These are phyloP conservation scores for Gymnopilus dilepis DNA, from an alignment of 768 basidiomycete species.

Conservation along the genomic window DNA sequence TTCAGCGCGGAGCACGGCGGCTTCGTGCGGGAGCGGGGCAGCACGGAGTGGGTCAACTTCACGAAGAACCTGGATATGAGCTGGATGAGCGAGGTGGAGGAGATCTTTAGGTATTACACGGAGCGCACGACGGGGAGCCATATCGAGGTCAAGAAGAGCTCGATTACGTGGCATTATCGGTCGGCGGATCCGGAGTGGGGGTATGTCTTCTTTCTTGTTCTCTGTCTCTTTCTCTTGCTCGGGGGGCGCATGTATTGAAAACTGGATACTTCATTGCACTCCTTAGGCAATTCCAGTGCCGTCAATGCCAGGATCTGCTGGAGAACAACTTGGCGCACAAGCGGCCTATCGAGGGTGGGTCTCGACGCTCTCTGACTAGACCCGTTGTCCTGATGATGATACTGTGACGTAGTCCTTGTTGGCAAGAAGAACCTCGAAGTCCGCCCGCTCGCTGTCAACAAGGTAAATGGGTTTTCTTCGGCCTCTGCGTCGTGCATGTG, in stretches of 20 bases:
- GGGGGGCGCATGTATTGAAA: too few relatives aligned
- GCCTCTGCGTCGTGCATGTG: neutral
- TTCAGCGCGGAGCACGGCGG: conserved; percentile 97
- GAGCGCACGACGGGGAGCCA: conserved; percentile 96
- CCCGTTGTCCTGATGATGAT: neutral
- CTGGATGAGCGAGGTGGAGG: conserved; percentile 95
- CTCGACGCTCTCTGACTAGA: neutral
- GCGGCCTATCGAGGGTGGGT: conserved; percentile 88
- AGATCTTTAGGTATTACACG: conserved; percentile 96
- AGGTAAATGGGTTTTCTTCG: conserved; percentile 47
- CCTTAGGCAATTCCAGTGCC: conserved; percentile 84
- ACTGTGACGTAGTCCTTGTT: conserved; percentile 67
- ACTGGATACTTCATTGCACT: too few relatives aligned
- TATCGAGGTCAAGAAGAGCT: conserved; percentile 96
- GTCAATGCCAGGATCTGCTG: conserved; percentile 94
- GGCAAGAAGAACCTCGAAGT: conserved; percentile 99
- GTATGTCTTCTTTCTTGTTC: conserved; percentile 47
- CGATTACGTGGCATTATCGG: conserved; percentile 98
- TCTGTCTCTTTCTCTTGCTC: conserved; percentile 9
- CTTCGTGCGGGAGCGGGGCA: conserved; percentile 80
- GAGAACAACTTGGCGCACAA: conserved; percentile 94
- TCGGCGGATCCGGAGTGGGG: conserved; percentile 95
- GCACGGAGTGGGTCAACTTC: conserved; percentile 79
- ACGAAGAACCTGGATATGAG: conserved; percentile 95
- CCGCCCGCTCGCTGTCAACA: conserved; percentile 93